Base-by-base conservation (phyloP, 1,284 basidiomycete genomes). In the Nidula niveotomentosa region DNA sequence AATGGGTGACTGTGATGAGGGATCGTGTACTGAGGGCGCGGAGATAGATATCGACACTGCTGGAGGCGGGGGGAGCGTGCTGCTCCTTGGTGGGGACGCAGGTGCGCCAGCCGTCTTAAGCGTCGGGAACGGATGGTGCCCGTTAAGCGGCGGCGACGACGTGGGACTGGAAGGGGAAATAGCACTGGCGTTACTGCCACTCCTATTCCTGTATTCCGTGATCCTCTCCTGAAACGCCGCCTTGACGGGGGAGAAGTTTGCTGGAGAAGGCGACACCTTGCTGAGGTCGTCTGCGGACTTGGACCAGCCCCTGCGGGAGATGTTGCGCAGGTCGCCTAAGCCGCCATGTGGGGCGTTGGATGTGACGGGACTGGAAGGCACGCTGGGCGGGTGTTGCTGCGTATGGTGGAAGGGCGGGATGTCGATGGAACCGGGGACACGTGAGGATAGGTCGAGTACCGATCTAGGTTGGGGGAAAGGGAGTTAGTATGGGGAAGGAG, bases 211-310 rank as follows among this genome's bases (percentile, higher is more conserved):
- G 63, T 89, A 89, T 56, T 84, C 79, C 9, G 81, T 75, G 47
- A 90, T 77, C 60, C 79, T 82, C 54, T 83, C 79, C 48, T 86
- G 81, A 57, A 90, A 83, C 12, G 76, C 74, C 9, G 76, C 63
- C 46, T 81, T 76, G 41, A 78, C 71, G 6, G 80, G 77, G 13
- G 79, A 71, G 49, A 76, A 73, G 6, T 69, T 64, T 37, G 68
- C 65, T n/a, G 78, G 67, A 0, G 23, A 23, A 23, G 23, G 23
- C 23, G 78, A 70, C 50, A 83, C 72, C 65, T 80, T 84, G 63
- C 80, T 79, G 47, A 93, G 78, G 65, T 93, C 90, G 62, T 92
- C 90, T 36, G 83, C 89, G 2, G 89, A 91, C 62, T 77, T 83
- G 10, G 89, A 91, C 90, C 90, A 92, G 9, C 77, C 81, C 67